Conservation (phyloP, 352 stramenopile species). For the Pythium apleroticum region DNA sequence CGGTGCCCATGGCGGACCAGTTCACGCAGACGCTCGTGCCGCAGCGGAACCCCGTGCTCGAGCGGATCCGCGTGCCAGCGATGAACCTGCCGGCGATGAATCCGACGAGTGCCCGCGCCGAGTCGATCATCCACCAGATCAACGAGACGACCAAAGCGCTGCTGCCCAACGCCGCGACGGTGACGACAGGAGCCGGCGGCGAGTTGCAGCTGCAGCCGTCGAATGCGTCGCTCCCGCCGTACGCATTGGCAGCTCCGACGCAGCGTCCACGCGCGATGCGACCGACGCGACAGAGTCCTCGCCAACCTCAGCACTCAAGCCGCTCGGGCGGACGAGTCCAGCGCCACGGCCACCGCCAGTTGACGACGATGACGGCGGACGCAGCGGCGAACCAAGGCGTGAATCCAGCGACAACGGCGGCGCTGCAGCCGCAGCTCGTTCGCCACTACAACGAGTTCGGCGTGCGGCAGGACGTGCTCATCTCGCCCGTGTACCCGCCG, state of each 20-base stretch:
- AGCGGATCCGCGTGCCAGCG: constrained; percentile 46
- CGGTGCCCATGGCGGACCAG: constrained; percentile 35
- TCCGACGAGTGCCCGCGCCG: constrained; percentile 22
- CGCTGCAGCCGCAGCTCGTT: constrained; percentile 39
- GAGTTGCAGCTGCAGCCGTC: constrained; percentile 29
- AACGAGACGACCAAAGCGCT: constrained; percentile 45
- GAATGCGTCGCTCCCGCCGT: constrained; percentile 12
- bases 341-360: constrained; percentile 13
- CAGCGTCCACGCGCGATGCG: not conserved
- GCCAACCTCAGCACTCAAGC: constrained; percentile 7
- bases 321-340: not conserved
- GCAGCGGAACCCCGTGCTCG: constrained; percentile 63
- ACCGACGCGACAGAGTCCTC: not conserved
- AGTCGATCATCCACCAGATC: constrained; percentile 63
- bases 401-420: not conserved
- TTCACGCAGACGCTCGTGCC: constrained; percentile 61
- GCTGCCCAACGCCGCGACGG: constrained; percentile 35
- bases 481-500: constrained; percentile 54
- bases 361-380: constrained; percentile 7
- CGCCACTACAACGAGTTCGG: constrained; percentile 74
- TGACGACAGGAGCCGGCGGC: constrained; percentile 36
- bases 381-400: not conserved
- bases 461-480: constrained; percentile 48
- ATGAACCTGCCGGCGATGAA: constrained; percentile 45
- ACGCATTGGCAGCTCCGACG: not conserved